Base-by-base conservation (phyloP, 129 eudicot species). In the Centella asiatica region DNA sequence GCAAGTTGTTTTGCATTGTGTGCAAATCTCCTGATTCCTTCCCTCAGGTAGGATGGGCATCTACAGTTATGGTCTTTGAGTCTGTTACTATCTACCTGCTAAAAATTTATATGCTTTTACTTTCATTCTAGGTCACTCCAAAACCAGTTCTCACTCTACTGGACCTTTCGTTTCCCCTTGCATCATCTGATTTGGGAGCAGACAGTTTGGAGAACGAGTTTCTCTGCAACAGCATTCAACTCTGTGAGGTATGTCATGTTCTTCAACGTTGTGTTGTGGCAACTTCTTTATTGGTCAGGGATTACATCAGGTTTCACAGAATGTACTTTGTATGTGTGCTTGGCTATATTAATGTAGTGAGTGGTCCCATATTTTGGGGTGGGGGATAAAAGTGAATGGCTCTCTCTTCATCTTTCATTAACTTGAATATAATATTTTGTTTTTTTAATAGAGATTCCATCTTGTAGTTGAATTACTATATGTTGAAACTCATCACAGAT, bases 151-250 rank as follows among this genome's bases (percentile, higher is more conserved):
- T 93, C 48, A 82, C 89, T 18, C 73, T 93, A 47, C 69, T 87
- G 20, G 96, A 93, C 72, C 85, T 85, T 70, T 88, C 96, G 29
- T 70, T 85, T 60, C 99, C 99, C 51, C 89, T 93, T 70, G 95
- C 96, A 57, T 77, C 95, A 63, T 93, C 99, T 65, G 99, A 93
- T 71, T 82, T 93, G 40, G 99, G 95, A 62, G 90, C 99, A 15
- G 99, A 93, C 57, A 74, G 56, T 73, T 93, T 93, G 23, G 99
- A 93, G 78, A 88, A 85, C 55, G 99, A 93, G 70, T 87, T 93
- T 75, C 76, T 93, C 31, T 28, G 81, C 60, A 76, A 46, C 62
- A 85, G 85, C 77, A 80, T 85, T 83, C 92, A 78, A 39, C 92
- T 93, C 28, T 78, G 58, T 33, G 71, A 76, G 89, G 99, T 84